Evolutionary conservation across 106 monocot genomes (phyloP).

Genomic region (Vanilla planifolia): DNA sequence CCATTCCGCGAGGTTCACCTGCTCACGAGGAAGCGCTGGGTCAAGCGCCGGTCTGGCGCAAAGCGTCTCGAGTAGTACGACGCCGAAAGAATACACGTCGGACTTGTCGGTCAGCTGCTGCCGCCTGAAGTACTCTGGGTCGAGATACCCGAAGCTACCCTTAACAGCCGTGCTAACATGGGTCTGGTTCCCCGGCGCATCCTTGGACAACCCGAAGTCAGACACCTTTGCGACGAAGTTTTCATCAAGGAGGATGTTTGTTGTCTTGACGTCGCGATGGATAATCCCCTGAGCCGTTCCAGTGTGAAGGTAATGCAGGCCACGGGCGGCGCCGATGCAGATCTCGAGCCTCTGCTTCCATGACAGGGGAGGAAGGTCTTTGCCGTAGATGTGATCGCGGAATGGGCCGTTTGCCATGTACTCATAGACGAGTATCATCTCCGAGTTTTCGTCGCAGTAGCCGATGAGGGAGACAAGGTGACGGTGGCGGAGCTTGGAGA

Average conservation of each 20-base stretch:
- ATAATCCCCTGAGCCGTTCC: slow-evolving; percentile 49
- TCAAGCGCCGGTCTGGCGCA: slow-evolving; percentile 23
- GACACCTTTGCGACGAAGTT: slow-evolving; percentile 54
- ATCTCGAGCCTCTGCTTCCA: slow-evolving; percentile 32
- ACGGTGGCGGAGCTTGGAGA: slow-evolving; percentile 38
- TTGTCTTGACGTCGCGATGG: slow-evolving; percentile 82
- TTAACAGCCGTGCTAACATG: slow-evolving; percentile 28
- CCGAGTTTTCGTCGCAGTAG: slow-evolving; percentile 49
- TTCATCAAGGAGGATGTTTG: slow-evolving; percentile 74
- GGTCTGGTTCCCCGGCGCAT: slow-evolving; percentile 18
- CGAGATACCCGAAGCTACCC: slow-evolving; percentile 28
- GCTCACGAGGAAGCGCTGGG: slow-evolving; percentile 20
- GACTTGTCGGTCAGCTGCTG: slow-evolving; percentile 31
- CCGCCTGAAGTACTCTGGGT: slow-evolving; percentile 26
- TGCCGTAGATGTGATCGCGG: slow-evolving; percentile 56
- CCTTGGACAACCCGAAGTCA: slow-evolving; percentile 56
- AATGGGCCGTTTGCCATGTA: slow-evolving; percentile 51
- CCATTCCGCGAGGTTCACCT: slow-evolving; percentile 28
- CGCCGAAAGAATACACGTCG: slow-evolving; percentile 26
- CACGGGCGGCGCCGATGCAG: slow-evolving; percentile 26
- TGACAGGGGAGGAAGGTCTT: slow-evolving; percentile 24
- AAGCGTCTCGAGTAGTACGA: slow-evolving; percentile 15
- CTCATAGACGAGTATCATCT: slow-evolving; percentile 59
- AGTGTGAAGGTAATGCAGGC: slow-evolving; percentile 24
- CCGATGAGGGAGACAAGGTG: slow-evolving; percentile 52